Evolutionary conservation across 805 yeast genomes (phyloP), one percentile per base, ranked within the genome.

Genomic region (Schizosaccharomyces osmophilus): DNA sequence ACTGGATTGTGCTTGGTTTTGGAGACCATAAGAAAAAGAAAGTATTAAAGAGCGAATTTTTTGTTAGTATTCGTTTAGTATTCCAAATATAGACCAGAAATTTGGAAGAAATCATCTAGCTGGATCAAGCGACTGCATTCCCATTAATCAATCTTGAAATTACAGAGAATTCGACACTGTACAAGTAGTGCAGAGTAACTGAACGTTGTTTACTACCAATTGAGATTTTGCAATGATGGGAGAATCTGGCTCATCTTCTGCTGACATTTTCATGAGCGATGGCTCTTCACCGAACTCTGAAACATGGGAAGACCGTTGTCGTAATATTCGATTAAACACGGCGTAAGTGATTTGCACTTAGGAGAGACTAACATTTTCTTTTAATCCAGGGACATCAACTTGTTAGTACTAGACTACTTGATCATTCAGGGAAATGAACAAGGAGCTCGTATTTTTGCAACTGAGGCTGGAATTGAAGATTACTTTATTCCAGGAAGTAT

Each of bases 381-480:
- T 1, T 45, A 45, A 1, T 45, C 15, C 39, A 65, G 67, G 11
- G 71, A 65, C 43, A 64, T 80, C 66, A 80, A 78, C 71, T 73
- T 73, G 59, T 69, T 86, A 62, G 76, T 87, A 13, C 75, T 87
- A 69, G 82, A 85, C 72, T 86, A 84, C 70, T 78, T 87, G 64
- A 79, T 87, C 15, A 79, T 81, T 61, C 89, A 86, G 71, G 94
- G 93, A 0, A 83, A 84, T 68, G 82, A 82, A 63, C 77, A 81
- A 15, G 82, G 94, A 0, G 84, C 87, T 1, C 63, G 73, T 15
- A 75, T 77, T 57, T 81, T 85, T 72, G 78, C 87, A 2, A 73
- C 73, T 61, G 93, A 85, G 65, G 72, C 74, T 3, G 65, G 67
- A 42, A 62, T 72, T 32, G 61, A 63, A 17, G 63, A 69, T 6